These are phyloP conservation scores for Alternaria sp. DNA, from an alignment of 2,329 filamentous ascomycete genomes.

Conservation along the genomic window DNA sequence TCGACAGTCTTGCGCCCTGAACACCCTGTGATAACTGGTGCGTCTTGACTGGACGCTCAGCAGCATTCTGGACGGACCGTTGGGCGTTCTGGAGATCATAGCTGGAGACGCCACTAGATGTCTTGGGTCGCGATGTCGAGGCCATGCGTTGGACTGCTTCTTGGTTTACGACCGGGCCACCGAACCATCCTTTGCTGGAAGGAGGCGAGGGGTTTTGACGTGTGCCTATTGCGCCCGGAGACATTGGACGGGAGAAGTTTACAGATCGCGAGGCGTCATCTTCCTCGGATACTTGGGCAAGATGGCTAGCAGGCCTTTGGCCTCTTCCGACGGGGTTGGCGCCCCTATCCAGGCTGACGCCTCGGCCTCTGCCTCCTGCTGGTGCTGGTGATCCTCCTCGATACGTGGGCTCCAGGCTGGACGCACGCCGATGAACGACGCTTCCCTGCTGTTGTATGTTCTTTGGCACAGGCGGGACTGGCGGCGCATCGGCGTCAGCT, in stretches of 20 bases:
- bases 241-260: constrained; percentile 65
- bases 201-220: constrained; percentile 20
- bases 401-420: constrained; percentile 61
- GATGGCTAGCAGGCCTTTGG: constrained; percentile 39
- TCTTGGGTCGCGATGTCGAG: constrained; percentile 38
- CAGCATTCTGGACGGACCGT: constrained; percentile 47
- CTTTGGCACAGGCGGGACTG: constrained; percentile 76
- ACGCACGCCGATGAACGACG: constrained; percentile 47
- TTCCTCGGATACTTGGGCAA: constrained; percentile 55
- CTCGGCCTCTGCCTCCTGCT: constrained; percentile 47
- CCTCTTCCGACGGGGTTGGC: constrained; percentile 30
- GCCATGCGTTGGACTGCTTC: constrained; percentile 41
- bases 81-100: constrained; percentile 35
- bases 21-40: constrained; percentile 45
- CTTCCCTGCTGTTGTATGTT: constrained; percentile 46
- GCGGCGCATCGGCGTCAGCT: constrained; percentile 65
- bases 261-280: constrained; percentile 56
- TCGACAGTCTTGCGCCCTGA: constrained; percentile 53
- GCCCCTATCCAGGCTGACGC: constrained; percentile 54
- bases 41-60: constrained; percentile 53
- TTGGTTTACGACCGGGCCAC: constrained; percentile 46
- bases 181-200: constrained; percentile 50
- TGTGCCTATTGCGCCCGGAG: constrained; percentile 41
- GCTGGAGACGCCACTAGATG: constrained; percentile 30
- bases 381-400: constrained; percentile 57